These are phyloP conservation scores for Thymus mandschuricus DNA, from an alignment of 257 asterid genomes.

Conservation along the genomic window DNA sequence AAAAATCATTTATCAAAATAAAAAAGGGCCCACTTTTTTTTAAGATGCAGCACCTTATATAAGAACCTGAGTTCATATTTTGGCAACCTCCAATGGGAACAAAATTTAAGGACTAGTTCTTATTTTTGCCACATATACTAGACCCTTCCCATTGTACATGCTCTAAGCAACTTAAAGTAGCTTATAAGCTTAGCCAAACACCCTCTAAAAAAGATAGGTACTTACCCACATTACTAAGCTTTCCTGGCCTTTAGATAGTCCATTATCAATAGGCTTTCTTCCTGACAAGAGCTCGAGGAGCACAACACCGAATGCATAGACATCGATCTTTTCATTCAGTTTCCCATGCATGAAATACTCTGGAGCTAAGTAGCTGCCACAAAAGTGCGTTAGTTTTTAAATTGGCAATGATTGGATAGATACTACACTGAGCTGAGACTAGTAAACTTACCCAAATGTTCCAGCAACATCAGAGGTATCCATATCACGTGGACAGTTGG, in stretches of 20 bases:
- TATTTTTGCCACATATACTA: too few species aligned
- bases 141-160: too few species aligned
- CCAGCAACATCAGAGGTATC: conserved; percentile 72
- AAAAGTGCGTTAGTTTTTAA: conserved; percentile 1
- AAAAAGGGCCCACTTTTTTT: too few species aligned
- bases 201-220: conserved; percentile 4
- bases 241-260: conserved; percentile 60
- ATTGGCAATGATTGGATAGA: conserved; percentile 17
- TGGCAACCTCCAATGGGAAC: too few species aligned
- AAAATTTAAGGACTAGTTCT: too few species aligned
- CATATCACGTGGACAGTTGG: conserved; percentile 58
- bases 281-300: conserved; percentile 91
- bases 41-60: too few species aligned
- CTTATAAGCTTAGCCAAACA: too few species aligned
- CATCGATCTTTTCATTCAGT: conserved; percentile 71
- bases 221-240: conserved; percentile 89
- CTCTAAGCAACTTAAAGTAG: too few species aligned
- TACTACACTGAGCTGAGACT: conserved; percentile 4
- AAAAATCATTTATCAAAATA: too few species aligned
- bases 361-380: conserved; percentile 89
- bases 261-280: conserved; percentile 72
- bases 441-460: conserved; percentile 76
- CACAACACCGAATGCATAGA: conserved; percentile 83
- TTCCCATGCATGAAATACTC: conserved; percentile 81
- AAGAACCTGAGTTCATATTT: too few species aligned